Conservation (phyloP, 225 moss, liverwort and hornwort species). For the Polytrichum formosum region DNA sequence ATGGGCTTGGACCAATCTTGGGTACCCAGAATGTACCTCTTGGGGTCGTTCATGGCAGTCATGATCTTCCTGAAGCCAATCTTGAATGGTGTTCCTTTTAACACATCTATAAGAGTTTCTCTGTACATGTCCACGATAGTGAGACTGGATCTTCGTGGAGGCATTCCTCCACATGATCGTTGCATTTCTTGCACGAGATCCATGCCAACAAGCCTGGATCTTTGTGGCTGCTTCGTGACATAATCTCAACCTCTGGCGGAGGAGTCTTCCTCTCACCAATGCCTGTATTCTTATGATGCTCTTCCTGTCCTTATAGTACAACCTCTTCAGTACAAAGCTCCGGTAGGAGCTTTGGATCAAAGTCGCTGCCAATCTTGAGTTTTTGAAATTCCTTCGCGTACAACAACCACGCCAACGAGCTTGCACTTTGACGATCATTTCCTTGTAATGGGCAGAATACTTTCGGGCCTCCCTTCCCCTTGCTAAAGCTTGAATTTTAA, state of each 20-base stretch:
- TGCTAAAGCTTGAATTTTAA: slow-evolving; percentile 14
- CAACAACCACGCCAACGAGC: slow-evolving; percentile 2
- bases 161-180: slow-evolving; percentile 3
- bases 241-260: background rate
- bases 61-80: too few species aligned
- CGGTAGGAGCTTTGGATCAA: slow-evolving; percentile 37
- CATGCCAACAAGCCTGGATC: slow-evolving; percentile 11
- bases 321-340: slow-evolving; percentile 25
- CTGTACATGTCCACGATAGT: slow-evolving; percentile 24
- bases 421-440: background rate
- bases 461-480: slow-evolving; percentile 11
- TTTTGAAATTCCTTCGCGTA: slow-evolving; percentile 13
- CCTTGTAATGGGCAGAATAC: background rate
- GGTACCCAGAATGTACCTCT: background rate
- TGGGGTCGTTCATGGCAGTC: background rate
- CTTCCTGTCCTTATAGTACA: slow-evolving; percentile 22
- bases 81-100: background rate
- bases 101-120: slow-evolving; percentile 13
- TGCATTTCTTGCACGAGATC: background rate
- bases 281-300: slow-evolving; percentile 28
- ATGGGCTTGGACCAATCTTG: too few species aligned
- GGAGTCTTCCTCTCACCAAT: background rate
- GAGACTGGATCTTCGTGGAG: slow-evolving; percentile 16
- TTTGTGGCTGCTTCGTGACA: slow-evolving; percentile 4
- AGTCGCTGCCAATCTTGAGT: slow-evolving; percentile 21